Evolutionary conservation across 2,329 filamentous ascomycete genomes (phyloP).

Genomic region (Alternaria longipes): DNA sequence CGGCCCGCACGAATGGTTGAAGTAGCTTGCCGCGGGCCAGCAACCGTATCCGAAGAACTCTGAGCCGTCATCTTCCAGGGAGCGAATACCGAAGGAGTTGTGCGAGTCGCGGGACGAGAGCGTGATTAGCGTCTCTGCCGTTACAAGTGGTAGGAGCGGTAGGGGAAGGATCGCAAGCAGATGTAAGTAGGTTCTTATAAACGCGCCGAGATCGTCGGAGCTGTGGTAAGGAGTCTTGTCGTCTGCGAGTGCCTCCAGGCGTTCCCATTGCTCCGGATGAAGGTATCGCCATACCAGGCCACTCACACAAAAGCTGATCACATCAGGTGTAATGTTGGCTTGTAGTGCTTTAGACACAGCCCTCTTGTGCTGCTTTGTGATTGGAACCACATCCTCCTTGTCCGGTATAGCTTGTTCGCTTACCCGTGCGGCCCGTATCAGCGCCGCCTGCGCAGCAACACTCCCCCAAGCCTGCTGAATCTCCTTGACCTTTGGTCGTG

Average conservation of each 20-base stretch:
- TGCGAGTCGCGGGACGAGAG: constrained; percentile 55
- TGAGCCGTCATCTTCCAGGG: constrained; percentile 55
- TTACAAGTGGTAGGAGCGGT: constrained; percentile 47
- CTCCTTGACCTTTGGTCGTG: constrained; percentile 39
- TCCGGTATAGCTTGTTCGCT: constrained; percentile 10
- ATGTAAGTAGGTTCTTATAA: constrained; percentile 55
- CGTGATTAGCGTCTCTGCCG: constrained; percentile 44
- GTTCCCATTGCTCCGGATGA: constrained; percentile 42
- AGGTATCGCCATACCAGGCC: constrained; percentile 49
- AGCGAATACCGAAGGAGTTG: constrained; percentile 59
- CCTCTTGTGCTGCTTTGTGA: constrained; percentile 46
- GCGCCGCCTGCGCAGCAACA: constrained; percentile 31
- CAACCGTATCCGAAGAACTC: constrained; percentile 61
- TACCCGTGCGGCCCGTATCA: constrained; percentile 40
- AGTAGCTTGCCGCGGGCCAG: constrained; percentile 59
- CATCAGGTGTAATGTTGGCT: constrained; percentile 46
- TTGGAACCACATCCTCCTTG: constrained; percentile 15
- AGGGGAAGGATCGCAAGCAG: constrained; percentile 54
- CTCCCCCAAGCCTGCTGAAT: constrained; percentile 42
- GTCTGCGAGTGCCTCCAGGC: constrained; percentile 51
- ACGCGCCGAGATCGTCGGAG: constrained; percentile 50
- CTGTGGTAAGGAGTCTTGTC: constrained; percentile 56
- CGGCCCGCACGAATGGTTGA: constrained; percentile 59
- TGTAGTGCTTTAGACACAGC: constrained; percentile 44
- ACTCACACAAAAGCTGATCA: constrained; percentile 55